Conservation (phyloP, 1,139 yeast genomes). For the Protomyces inundatus region DNA sequence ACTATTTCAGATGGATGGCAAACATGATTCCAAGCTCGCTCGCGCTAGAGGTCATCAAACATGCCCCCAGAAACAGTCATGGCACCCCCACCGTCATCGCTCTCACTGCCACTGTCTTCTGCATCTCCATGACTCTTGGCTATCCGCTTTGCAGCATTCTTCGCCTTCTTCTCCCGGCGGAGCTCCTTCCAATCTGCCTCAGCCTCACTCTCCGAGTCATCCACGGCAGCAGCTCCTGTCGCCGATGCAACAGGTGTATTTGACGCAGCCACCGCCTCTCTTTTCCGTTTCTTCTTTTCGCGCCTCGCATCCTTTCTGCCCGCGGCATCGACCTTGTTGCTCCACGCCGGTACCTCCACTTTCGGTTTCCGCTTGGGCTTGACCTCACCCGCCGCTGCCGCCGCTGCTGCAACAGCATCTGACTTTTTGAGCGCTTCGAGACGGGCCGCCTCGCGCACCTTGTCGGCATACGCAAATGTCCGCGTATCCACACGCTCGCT, state of each 20-base stretch:
- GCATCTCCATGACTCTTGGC: conserved; percentile 52
- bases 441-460: conserved; percentile 26
- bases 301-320: conserved; percentile 47
- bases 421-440: conserved; percentile 23
- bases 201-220: conserved; percentile 46
- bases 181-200: conserved; percentile 84
- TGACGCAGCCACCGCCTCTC: conserved; percentile 44
- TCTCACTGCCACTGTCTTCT: conserved; percentile 40
- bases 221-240: not conserved
- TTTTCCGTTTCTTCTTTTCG: conserved; percentile 56
- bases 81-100: not conserved
- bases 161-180: conserved; percentile 59
- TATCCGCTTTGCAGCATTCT: not conserved
- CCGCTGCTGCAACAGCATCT: not conserved
- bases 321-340: conserved; percentile 50
- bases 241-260: not conserved
- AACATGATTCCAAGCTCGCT: not conserved
- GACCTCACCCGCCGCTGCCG: not conserved
- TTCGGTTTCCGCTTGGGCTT: conserved; percentile 40
- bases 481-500: conserved; percentile 25
- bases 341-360: conserved; percentile 68
- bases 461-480: conserved; percentile 25
- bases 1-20: not conserved
- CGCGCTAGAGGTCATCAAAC: conserved; percentile 5
- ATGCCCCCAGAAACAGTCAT: not conserved